These are phyloP conservation scores for Populus deltoides DNA, from an alignment of 345 rosid species.

Conservation along the genomic window DNA sequence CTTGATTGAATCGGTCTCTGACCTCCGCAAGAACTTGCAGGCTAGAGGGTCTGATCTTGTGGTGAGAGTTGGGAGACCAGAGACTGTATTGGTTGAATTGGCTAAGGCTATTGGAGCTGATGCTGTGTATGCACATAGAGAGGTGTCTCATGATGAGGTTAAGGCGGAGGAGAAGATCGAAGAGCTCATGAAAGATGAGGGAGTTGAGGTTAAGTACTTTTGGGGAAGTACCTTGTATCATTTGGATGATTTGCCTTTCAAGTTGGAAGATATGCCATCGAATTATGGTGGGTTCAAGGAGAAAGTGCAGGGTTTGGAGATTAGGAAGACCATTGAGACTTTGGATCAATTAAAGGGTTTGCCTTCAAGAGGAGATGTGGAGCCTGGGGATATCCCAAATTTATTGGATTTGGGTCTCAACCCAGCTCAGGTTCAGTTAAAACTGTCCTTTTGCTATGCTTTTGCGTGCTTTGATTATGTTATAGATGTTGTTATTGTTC, in stretches of 20 bases:
- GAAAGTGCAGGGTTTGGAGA: conserved; percentile 67
- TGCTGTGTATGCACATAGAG: conserved; percentile 82
- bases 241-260: conserved; percentile 87
- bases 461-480: not conserved
- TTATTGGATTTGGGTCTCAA: conserved; percentile 81
- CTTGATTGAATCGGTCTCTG: conserved; percentile 80
- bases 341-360: conserved; percentile 79
- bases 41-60: conserved; percentile 90
- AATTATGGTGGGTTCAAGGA: conserved; percentile 76
- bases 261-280: conserved; percentile 77
- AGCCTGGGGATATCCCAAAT: conserved; percentile 85
- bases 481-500: not conserved
- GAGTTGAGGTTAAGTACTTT: conserved; percentile 76
- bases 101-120: conserved; percentile 92
- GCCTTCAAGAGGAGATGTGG: conserved; percentile 92
- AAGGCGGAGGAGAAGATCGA: conserved; percentile 87
- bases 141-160: conserved; percentile 82
- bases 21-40: conserved; percentile 85
- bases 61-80: conserved; percentile 83
- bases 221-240: conserved; percentile 99
- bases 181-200: conserved; percentile 82
- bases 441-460: not conserved
- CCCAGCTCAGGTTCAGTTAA: conserved; percentile 63
- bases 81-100: conserved; percentile 67
- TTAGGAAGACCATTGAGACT: conserved; percentile 80